These are phyloP conservation scores for Amanita pseudoporphyria DNA, from an alignment of 768 basidiomycete genomes.

Conservation along the genomic window DNA sequence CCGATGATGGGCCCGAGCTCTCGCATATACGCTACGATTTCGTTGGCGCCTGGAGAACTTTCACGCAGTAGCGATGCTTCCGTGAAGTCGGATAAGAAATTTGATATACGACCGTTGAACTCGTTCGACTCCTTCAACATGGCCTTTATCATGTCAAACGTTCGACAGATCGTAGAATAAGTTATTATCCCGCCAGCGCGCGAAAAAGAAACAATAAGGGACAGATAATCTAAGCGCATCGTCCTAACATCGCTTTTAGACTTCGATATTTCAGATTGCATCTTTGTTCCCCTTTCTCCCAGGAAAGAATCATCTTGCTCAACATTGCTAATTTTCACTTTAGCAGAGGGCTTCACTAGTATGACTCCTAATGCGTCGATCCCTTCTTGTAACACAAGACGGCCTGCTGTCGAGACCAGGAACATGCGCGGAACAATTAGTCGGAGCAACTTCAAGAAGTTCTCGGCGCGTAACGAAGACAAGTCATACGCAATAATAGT, in stretches of 20 bases:
- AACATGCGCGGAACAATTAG: constrained; percentile 48
- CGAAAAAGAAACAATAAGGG: constrained; percentile 39
- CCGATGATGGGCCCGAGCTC: constrained; percentile 49
- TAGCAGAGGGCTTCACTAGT: constrained; percentile 32
- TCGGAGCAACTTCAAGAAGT: constrained; percentile 57
- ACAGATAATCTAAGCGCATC: constrained; percentile 61
- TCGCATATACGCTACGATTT: constrained; percentile 40
- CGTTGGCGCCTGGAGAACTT: constrained; percentile 33
- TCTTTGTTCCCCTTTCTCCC: constrained; percentile 21
- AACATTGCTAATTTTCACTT: constrained; percentile 34
- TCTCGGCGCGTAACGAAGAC: constrained; percentile 53
- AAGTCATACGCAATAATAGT: constrained; percentile 76
- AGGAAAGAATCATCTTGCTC: constrained; percentile 13
- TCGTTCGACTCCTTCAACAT: constrained; percentile 44
- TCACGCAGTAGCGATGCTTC: constrained; percentile 39
- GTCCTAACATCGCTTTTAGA: constrained; percentile 41
- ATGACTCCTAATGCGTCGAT: constrained; percentile 57
- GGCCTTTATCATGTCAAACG: constrained; percentile 44
- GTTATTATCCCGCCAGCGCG: constrained; percentile 40
- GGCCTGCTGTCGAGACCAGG: constrained; percentile 40
- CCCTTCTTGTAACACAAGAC: constrained; percentile 53
- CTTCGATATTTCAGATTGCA: constrained; percentile 32
- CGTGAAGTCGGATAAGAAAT: constrained; percentile 46
- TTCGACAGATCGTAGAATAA: constrained; percentile 29
- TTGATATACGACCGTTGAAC: constrained; percentile 30